Percentiles rank a stretch among this genome's conserved stretches.
Evolutionary conservation across 2,329 filamentous ascomycete genomes (phyloP).

Genomic region (Venturia effusa): DNA sequence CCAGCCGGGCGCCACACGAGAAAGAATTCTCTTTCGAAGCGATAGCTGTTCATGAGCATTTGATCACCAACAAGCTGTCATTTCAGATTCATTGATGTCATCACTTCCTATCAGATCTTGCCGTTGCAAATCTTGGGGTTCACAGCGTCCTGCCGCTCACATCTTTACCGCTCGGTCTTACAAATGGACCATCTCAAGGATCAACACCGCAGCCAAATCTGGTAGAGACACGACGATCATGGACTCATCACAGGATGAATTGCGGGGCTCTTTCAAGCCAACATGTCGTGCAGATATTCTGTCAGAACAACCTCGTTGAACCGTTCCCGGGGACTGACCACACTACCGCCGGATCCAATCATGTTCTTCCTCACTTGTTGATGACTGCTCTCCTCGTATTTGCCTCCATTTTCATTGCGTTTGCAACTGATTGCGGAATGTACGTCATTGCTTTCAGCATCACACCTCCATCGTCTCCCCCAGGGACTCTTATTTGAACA

Average conservation of each 20-base stretch:
- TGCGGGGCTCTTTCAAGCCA: neutral
- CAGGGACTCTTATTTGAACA: conserved; percentile 10
- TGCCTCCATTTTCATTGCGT: neutral
- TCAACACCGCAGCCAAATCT: neutral
- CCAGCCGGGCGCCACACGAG: conserved; percentile 13
- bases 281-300: neutral
- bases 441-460: conserved; percentile 11
- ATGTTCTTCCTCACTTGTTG: neutral
- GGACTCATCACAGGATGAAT: neutral
- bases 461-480: conserved; percentile 12
- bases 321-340: neutral
- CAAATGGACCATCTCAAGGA: neutral
- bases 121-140: neutral
- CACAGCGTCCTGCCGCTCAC: neutral
- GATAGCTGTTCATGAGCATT: conserved; percentile 14
- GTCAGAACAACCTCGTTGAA: neutral
- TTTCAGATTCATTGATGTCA: neutral
- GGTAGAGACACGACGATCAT: neutral
- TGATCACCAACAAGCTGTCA: neutral
- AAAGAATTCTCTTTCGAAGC: conserved; percentile 14
- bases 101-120: neutral
- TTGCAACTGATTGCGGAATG: neutral
- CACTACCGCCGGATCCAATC: neutral
- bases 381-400: neutral
- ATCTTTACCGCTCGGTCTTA: neutral